phyloP scores from a whole-genome alignment of 306 rosid genomes.

The Bauhinia variegata region DNA sequence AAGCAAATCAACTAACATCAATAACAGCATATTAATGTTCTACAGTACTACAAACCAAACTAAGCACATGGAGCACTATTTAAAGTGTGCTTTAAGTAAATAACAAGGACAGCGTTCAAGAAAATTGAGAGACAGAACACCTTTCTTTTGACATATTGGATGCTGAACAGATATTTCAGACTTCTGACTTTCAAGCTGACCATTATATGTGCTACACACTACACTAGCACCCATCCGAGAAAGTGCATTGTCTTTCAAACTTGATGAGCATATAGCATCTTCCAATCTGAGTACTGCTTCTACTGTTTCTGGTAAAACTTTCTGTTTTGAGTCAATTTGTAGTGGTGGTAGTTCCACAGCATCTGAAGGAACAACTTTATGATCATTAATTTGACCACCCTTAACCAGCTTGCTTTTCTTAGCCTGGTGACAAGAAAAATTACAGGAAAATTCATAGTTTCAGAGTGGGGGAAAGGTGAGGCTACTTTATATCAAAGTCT shows the following conservation, averaged over 20 bases:
- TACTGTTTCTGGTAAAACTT: too few relatives aligned
- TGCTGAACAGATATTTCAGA: slow-evolving; percentile 50
- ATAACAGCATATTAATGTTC: neutral
- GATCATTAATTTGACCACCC: slow-evolving; percentile 41
- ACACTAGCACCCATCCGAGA: slow-evolving; percentile 25
- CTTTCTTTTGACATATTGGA: slow-evolving; percentile 51
- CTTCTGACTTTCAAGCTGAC: slow-evolving; percentile 48
- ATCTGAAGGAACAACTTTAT: slow-evolving; percentile 46
- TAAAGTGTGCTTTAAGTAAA: too few relatives aligned
- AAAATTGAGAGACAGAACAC: slow-evolving; percentile 39
- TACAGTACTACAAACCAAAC: too few relatives aligned
- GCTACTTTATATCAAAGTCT: neutral
- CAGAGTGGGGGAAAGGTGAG: slow-evolving; percentile 8
- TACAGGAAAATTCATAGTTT: slow-evolving; percentile 11
- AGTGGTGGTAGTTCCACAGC: too few relatives aligned
- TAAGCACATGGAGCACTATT: too few relatives aligned
- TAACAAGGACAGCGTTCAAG: too few relatives aligned
- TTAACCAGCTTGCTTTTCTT: slow-evolving; percentile 53
- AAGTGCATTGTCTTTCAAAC: too few relatives aligned
- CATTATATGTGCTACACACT: slow-evolving; percentile 35
- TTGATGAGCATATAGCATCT: too few relatives aligned
- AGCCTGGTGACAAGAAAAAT: slow-evolving; percentile 49
- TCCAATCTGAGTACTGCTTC: too few relatives aligned
- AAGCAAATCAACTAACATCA: neutral
- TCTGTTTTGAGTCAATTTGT: too few relatives aligned